Percentiles rank a stretch among this genome's conserved stretches.
These are phyloP conservation scores for Rehmannia glutinosa DNA, from an alignment of 257 asterid genomes.

Conservation along the genomic window DNA sequence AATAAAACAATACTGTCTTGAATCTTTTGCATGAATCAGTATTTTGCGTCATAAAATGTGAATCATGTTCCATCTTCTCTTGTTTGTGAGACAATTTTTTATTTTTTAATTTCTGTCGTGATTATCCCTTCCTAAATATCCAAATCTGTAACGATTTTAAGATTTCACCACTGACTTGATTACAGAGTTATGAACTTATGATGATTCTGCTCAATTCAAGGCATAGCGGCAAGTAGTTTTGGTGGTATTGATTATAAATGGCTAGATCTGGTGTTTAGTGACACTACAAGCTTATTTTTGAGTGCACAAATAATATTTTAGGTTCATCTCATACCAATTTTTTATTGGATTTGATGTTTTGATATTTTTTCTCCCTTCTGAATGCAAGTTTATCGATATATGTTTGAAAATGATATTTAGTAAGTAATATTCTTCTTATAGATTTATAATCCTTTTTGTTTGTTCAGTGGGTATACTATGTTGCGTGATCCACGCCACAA, in stretches of 20 bases:
- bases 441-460: background rate
- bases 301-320: background rate
- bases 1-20: background rate
- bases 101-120: background rate
- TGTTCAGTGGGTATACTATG: slow-evolving; percentile 65
- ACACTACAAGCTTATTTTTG: background rate
- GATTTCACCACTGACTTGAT: background rate
- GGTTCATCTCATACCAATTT: background rate
- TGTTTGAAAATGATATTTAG: too few species aligned
- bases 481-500: slow-evolving; percentile 89
- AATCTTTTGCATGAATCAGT: background rate
- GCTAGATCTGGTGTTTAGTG: background rate
- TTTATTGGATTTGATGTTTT: background rate
- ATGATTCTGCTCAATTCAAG: background rate
- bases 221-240: background rate
- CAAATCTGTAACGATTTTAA: too few species aligned
- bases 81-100: background rate
- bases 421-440: background rate
- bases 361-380: background rate
- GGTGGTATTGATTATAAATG: background rate
- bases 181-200: background rate
- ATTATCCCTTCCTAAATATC: background rate
- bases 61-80: too few species aligned
- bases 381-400: background rate
- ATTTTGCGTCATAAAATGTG: too few species aligned